phyloP scores from a whole-genome alignment of 2,329 filamentous ascomycete genomes.

The Curvularia eragrostidis region DNA sequence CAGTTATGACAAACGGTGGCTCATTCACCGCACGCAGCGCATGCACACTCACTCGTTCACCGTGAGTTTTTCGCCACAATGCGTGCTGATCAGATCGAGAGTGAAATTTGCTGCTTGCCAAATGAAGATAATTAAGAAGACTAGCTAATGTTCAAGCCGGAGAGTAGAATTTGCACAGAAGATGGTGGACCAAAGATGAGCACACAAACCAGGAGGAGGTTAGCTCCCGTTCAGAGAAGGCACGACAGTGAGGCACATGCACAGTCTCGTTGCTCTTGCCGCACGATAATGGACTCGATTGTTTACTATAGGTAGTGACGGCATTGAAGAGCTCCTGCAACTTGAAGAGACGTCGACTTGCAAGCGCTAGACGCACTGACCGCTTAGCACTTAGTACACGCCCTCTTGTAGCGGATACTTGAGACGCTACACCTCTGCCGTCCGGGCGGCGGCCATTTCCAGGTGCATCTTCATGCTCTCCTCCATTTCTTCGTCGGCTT shows the following conservation, averaged over 20 bases:
- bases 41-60: slow-evolving; percentile 21
- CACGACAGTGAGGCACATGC: slow-evolving; percentile 2
- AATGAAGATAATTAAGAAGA: slow-evolving; percentile 15
- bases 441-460: slow-evolving; percentile 26
- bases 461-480: slow-evolving; percentile 43
- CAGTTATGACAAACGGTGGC: slow-evolving; percentile 13
- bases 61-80: background rate
- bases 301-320: background rate
- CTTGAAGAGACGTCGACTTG: background rate
- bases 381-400: background rate
- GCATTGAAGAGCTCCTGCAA: background rate
- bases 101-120: background rate
- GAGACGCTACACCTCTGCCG: slow-evolving; percentile 20
- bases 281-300: background rate
- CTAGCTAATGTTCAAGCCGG: slow-evolving; percentile 6
- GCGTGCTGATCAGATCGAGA: background rate
- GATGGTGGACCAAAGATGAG: background rate
- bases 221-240: slow-evolving; percentile 4
- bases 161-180: background rate
- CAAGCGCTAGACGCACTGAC: background rate
- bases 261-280: slow-evolving; percentile 10
- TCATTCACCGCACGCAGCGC: slow-evolving; percentile 12
- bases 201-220: background rate
- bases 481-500: slow-evolving; percentile 43
- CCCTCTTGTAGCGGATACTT: background rate